phyloP scores from a whole-genome alignment of 768 basidiomycete species.

The Rubroboletus satanas region DNA sequence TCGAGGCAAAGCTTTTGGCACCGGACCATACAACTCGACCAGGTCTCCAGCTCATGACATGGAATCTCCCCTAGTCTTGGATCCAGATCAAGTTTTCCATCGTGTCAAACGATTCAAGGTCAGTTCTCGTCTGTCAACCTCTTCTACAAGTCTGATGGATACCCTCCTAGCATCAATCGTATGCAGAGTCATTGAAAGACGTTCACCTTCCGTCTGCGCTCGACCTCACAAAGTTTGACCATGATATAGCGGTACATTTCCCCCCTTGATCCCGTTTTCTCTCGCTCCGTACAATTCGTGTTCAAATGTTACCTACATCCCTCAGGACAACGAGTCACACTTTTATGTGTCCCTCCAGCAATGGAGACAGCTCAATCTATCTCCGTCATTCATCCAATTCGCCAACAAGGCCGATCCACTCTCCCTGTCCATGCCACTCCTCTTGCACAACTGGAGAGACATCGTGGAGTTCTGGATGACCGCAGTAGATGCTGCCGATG shows the following conservation, averaged over 20 bases:
- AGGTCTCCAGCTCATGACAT: constrained; percentile 2
- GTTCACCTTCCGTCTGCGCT: constrained; percentile 72
- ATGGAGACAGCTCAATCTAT: constrained; percentile 78
- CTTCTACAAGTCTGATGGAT: background rate
- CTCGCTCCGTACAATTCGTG: background rate
- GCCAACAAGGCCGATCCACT: constrained; percentile 56
- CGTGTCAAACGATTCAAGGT: constrained; percentile 54
- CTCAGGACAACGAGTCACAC: constrained; percentile 72
- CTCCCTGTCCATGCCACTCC: constrained; percentile 72
- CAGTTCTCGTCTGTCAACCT: background rate
- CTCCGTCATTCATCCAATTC: constrained; percentile 70
- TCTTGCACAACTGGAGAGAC: constrained; percentile 76
- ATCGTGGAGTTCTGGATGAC: constrained; percentile 62
- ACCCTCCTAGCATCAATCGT: constrained; percentile 61
- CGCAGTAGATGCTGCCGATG: constrained; percentile 56
- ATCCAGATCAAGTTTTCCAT: constrained; percentile 26
- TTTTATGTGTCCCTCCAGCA: constrained; percentile 71
- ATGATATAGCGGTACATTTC: constrained; percentile 49
- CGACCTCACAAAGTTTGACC: constrained; percentile 50
- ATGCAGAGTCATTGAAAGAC: constrained; percentile 59
- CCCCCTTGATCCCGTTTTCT: background rate
- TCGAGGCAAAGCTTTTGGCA: background rate
- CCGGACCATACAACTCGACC: background rate
- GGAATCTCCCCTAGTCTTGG: constrained; percentile 4
- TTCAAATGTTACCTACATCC: background rate